Percentiles rank a stretch among this genome's conserved stretches.
These are phyloP conservation scores for Thelephora terrestris DNA, from an alignment of 1,284 basidiomycete species.

Conservation along the genomic window DNA sequence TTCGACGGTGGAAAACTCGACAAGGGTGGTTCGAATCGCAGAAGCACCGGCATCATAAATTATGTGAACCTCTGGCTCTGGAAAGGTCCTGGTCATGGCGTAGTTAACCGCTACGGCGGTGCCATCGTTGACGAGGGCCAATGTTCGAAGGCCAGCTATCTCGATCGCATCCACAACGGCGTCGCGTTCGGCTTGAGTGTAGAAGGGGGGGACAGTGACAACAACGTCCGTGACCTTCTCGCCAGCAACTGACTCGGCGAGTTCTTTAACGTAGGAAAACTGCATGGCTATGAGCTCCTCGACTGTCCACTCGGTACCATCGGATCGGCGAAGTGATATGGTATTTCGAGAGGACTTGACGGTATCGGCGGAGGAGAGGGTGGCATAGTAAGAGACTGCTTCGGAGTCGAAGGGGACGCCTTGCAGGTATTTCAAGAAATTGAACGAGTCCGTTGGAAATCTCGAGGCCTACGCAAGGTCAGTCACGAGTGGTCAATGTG, in stretches of 20 bases:
- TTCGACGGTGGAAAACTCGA: slow-evolving; percentile 60
- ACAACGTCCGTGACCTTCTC: slow-evolving; percentile 77
- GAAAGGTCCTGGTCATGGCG: slow-evolving; percentile 89
- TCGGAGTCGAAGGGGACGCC: slow-evolving; percentile 61
- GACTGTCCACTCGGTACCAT: slow-evolving; percentile 66
- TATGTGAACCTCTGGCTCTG: slow-evolving; percentile 75
- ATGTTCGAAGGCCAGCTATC: slow-evolving; percentile 76
- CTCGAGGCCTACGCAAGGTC: slow-evolving; percentile 60
- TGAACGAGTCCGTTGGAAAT: slow-evolving; percentile 84
- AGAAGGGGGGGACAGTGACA: slow-evolving; percentile 82
- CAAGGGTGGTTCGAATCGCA: slow-evolving; percentile 79
- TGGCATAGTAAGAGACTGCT: slow-evolving; percentile 51
- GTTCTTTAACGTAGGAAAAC: slow-evolving; percentile 79
- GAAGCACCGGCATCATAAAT: slow-evolving; percentile 93
- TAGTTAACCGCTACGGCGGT: slow-evolving; percentile 91
- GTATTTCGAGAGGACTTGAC: slow-evolving; percentile 52
- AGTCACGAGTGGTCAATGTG: slow-evolving; percentile 1
- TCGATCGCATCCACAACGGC: slow-evolving; percentile 87
- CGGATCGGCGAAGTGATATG: slow-evolving; percentile 43
- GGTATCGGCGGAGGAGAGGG: slow-evolving; percentile 54
- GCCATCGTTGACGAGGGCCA: slow-evolving; percentile 88
- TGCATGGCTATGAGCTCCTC: slow-evolving; percentile 96
- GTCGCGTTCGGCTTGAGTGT: slow-evolving; percentile 80
- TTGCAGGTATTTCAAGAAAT: slow-evolving; percentile 82
- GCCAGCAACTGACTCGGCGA: slow-evolving; percentile 72